Evolutionary conservation across 495 filamentous ascomycete species (phyloP), one percentile per base, ranked within the genome.

Genomic region (Talaromyces trachyspermus): DNA sequence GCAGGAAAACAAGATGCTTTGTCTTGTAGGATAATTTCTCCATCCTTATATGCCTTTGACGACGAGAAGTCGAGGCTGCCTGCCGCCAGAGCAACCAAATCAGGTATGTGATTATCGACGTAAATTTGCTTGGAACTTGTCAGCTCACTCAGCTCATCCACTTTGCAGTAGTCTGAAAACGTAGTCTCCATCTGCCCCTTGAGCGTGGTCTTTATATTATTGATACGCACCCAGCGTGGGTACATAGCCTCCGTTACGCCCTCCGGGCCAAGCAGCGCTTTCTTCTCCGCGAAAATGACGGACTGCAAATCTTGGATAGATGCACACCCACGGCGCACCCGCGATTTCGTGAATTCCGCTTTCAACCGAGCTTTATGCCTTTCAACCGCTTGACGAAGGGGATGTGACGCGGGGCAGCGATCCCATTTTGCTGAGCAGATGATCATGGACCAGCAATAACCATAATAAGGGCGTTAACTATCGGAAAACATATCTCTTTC

Each of bases 1-100:
- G 90, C 92, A 4, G 92, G 91, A 54, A 98, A 95, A 54, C 92
- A 98, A 0, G 88, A 95, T 1, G 92, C 94, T 59, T 95, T 96
- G 59, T 98, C 94, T 64, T 98, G 92, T 29, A 98, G 59, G 32
- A 96, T 95, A 46, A 98, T 76, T 37, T 78, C 65, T 2, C 92
- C 92, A 3, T 73, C 65, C 19, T 68, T 75, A 59, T 96, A 96
- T 1, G 88, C 85, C 7, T 75, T 53, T 0, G 78, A 80, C 25
- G 77, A 79, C 7, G 79, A 78, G 43, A 95, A 70, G 49, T 95
- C 86, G 14, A 67, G 66, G 0, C 25, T 29, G 0, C 64, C 62
- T 5, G 81, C 79, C 2, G 90, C 80, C 0, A 95, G 66, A 4
- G 89, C 91, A 4, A 98, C 55, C 8, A 98, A 74, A 52, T 91